Evolutionary conservation across 2,329 filamentous ascomycete species (phyloP).

Genomic region (Coniochaeta pulveracea): DNA sequence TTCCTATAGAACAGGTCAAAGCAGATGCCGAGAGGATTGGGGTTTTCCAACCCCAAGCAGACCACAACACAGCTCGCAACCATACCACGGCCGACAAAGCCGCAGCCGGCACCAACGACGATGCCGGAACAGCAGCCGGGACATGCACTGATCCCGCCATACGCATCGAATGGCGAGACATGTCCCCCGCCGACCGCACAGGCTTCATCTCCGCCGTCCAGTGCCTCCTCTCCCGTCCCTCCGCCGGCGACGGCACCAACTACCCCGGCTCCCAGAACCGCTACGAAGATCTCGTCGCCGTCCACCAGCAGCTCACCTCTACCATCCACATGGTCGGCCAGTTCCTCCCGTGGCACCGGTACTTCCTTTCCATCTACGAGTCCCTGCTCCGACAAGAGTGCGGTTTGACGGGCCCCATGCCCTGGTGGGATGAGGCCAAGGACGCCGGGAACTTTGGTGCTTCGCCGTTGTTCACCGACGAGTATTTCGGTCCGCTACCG

Average conservation of each 20-base stretch:
- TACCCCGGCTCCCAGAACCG: conserved; percentile 17
- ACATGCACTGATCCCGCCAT: not conserved
- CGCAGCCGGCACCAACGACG: not conserved
- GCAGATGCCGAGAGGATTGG: not conserved
- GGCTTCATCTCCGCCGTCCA: conserved; percentile 21
- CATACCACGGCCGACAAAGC: not conserved
- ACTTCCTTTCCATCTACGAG: conserved; percentile 24
- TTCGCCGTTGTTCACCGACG: conserved; percentile 18
- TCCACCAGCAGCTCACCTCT: conserved; percentile 22
- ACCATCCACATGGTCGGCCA: conserved; percentile 19
- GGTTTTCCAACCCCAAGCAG: not conserved
- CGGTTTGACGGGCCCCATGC: conserved; percentile 21
- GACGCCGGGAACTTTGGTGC: conserved; percentile 19
- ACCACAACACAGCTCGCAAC: not conserved
- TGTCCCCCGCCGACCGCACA: conserved; percentile 16
- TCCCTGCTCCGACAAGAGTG: conserved; percentile 25
- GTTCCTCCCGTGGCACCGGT: conserved; percentile 28
- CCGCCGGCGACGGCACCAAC: conserved; percentile 6
- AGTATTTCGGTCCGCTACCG: conserved; percentile 18
- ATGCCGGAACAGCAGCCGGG: not conserved
- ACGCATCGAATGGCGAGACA: conserved; percentile 15
- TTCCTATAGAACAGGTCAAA: not conserved
- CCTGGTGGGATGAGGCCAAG: conserved; percentile 28
- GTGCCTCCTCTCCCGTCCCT: conserved; percentile 20
- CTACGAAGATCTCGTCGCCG: conserved; percentile 26